Evolutionary conservation across 768 basidiomycete genomes (phyloP).

Genomic region (Amanita inopinata): DNA sequence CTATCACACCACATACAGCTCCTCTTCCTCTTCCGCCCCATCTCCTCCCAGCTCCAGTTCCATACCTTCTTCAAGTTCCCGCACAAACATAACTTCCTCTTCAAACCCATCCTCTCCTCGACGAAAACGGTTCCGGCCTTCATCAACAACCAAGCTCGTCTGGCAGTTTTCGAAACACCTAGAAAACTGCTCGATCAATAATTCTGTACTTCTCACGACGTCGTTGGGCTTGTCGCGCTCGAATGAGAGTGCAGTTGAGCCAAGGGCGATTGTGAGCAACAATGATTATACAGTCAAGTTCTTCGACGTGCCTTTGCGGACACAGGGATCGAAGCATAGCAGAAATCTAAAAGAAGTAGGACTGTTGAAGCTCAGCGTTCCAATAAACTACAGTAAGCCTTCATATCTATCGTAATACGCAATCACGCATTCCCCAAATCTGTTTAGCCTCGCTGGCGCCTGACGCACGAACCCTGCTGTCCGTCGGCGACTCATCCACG

Average conservation of each 20-base stretch:
- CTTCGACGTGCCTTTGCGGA: constrained; percentile 60
- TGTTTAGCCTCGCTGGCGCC: constrained; percentile 77
- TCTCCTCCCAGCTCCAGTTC: constrained; percentile 4
- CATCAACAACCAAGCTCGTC: constrained; percentile 13
- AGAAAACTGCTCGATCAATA: constrained; percentile 62
- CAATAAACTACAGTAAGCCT: constrained; percentile 73
- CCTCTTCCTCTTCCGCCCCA: constrained; percentile 11
- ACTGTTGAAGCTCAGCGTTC: constrained; percentile 47
- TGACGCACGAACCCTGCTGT: constrained; percentile 77
- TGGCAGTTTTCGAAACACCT: constrained; percentile 53
- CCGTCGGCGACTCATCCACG: constrained; percentile 84
- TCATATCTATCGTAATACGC: background rate
- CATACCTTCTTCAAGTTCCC: constrained; percentile 34
- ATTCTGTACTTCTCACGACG: constrained; percentile 60
- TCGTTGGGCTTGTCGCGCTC: constrained; percentile 48
- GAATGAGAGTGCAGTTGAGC: constrained; percentile 58
- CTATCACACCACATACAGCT: constrained; percentile 18
- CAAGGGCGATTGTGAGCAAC: constrained; percentile 74
- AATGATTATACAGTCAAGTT: constrained; percentile 80
- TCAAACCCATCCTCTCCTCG: constrained; percentile 20
- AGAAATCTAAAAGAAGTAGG: constrained; percentile 37
- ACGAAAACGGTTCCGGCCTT: constrained; percentile 16
- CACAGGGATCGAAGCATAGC: constrained; percentile 28
- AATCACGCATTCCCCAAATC: background rate
- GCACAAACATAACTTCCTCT: constrained; percentile 11